Evolutionary conservation across 2,329 filamentous ascomycete genomes (phyloP).

Genomic region (Cercospora sp.): DNA sequence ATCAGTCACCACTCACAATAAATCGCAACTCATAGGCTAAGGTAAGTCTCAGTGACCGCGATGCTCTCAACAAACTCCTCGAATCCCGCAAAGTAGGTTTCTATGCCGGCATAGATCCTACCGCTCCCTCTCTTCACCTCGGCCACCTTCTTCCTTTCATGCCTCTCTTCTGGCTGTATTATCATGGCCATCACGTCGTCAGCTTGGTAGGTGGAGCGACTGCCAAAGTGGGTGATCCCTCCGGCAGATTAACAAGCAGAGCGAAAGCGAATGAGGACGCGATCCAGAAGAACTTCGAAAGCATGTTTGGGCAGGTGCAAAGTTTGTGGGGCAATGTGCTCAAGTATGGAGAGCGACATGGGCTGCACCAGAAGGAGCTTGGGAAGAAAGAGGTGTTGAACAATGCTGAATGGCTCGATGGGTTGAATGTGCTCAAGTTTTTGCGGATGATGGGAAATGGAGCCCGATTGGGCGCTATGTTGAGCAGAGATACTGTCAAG

Average conservation of each 20-base stretch:
- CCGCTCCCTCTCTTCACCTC: constrained; percentile 74
- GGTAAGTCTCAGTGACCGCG: constrained; percentile 42
- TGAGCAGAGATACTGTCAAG: constrained; percentile 87
- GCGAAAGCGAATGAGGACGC: constrained; percentile 54
- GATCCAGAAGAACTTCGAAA: constrained; percentile 64
- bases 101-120: constrained; percentile 82
- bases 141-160: constrained; percentile 80
- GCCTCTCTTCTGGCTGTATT: constrained; percentile 81
- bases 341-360: constrained; percentile 62
- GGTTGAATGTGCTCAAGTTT: constrained; percentile 70
- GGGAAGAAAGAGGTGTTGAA: constrained; percentile 71
- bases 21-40: constrained; percentile 19
- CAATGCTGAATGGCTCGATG: constrained; percentile 82
- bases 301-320: constrained; percentile 69
- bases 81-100: constrained; percentile 65
- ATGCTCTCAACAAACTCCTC: constrained; percentile 64
- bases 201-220: constrained; percentile 66
- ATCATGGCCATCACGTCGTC: constrained; percentile 68
- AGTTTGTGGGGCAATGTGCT: constrained; percentile 75
- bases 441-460: constrained; percentile 70
- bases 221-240: constrained; percentile 76
- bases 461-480: constrained; percentile 80
- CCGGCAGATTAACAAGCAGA: constrained; percentile 64
- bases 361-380: constrained; percentile 61
- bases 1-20: constrained; percentile 20